Evolutionary conservation across 176 grass and related monocot genomes (phyloP).

Genomic region (Triticum monococcum): DNA sequence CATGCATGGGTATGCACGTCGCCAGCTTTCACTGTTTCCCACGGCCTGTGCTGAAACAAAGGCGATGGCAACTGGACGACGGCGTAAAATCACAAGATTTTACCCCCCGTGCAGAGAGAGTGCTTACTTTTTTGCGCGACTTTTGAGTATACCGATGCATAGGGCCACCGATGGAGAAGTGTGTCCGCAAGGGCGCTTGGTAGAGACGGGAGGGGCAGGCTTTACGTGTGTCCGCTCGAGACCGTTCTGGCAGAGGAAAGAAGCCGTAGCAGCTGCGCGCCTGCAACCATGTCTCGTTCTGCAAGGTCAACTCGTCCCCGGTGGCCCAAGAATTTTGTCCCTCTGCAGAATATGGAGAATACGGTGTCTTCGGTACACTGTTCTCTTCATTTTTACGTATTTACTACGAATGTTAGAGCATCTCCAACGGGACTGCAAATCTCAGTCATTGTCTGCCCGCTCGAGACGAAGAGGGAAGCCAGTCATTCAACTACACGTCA

Average conservation of each 20-base stretch:
- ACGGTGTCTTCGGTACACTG: too few species aligned
- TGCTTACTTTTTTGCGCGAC: background rate
- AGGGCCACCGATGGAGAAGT: background rate
- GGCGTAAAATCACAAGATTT: constrained; percentile 2
- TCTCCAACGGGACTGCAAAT: too few species aligned
- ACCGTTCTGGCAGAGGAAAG: background rate
- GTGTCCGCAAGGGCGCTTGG: background rate
- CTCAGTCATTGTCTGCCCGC: too few species aligned
- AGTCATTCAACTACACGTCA: too few species aligned
- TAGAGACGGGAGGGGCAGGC: background rate
- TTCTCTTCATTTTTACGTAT: too few species aligned
- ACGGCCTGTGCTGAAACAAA: constrained; percentile 22
- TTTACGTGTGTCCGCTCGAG: background rate
- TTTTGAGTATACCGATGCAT: constrained; percentile 23
- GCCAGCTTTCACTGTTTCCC: constrained; percentile 28
- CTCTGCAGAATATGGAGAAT: too few species aligned
- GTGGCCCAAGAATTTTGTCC: too few species aligned
- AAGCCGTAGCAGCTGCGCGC: background rate
- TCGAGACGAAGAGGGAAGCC: too few species aligned
- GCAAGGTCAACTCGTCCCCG: constrained; percentile 1
- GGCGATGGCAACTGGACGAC: constrained; percentile 36
- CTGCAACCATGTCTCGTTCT: background rate
- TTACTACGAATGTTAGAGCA: too few species aligned
- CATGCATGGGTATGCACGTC: background rate
- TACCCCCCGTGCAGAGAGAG: background rate